Percentiles rank a stretch among this genome's conserved stretches.
Conservation (phyloP, 2,329 filamentous ascomycete species). For the Calonectria pseudoturangicola region DNA sequence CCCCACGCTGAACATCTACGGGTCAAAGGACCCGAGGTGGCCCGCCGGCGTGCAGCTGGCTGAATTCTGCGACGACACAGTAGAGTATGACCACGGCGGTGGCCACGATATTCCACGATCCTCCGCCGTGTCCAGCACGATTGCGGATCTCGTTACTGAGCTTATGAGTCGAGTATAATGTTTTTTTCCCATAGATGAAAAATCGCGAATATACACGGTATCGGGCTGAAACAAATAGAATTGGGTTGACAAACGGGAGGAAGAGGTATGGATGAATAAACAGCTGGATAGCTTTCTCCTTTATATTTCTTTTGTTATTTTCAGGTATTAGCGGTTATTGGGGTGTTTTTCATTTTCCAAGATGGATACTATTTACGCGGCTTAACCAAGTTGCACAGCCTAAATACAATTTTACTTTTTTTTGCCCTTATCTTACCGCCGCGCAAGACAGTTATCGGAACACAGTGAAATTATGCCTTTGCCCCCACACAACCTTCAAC, state of each 20-base stretch:
- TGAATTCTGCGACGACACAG: conserved; percentile 17
- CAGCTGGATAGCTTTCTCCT: too few species aligned
- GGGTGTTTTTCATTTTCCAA: too few species aligned
- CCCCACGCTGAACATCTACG: conserved; percentile 28
- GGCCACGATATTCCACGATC: conserved; percentile 29
- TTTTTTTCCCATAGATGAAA: not conserved
- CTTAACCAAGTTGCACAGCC: too few species aligned
- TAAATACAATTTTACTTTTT: too few species aligned
- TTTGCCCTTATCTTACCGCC: too few species aligned
- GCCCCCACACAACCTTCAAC: too few species aligned
- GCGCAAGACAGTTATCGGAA: too few species aligned
- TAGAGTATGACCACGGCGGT: conserved; percentile 31
- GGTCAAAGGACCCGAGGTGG: conserved; percentile 31
- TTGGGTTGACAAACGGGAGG: not conserved
- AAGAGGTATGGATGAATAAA: too few species aligned
- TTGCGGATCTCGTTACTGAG: conserved; percentile 19
- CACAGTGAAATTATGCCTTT: too few species aligned
- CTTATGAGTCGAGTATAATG: conserved; percentile 23
- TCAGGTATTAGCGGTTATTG: too few species aligned
- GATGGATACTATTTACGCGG: too few species aligned
- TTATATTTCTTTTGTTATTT: too few species aligned
- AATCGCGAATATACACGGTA: not conserved
- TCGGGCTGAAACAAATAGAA: not conserved
- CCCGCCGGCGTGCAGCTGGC: conserved; percentile 29
- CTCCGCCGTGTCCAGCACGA: conserved; percentile 10